phyloP scores from a whole-genome alignment of 495 filamentous ascomycete genomes.

The Hypoxylon intermedium region DNA sequence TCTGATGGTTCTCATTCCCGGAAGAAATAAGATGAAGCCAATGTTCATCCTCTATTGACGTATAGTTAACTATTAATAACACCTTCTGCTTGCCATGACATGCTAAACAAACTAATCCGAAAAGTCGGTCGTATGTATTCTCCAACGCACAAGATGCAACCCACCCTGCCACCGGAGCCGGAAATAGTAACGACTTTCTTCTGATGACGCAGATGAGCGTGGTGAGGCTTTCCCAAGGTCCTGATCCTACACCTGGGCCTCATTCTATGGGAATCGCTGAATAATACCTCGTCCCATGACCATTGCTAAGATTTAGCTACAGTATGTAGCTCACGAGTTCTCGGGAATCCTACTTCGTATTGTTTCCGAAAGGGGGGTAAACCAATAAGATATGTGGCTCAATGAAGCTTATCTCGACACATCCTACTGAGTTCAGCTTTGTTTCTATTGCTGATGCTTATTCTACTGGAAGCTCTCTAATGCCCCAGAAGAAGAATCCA shows the following conservation, averaged over 20 bases:
- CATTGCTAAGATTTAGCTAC: too few relatives aligned
- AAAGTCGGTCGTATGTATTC: slow-evolving; percentile 5
- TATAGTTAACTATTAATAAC: neutral
- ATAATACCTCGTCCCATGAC: neutral
- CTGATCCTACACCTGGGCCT: neutral
- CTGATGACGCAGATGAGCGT: slow-evolving; percentile 23
- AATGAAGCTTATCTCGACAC: too few relatives aligned
- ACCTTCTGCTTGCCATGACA: neutral
- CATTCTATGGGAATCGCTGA: neutral
- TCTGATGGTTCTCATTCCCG: too few relatives aligned
- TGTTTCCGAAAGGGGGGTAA: too few relatives aligned
- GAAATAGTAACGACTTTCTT: slow-evolving; percentile 19
- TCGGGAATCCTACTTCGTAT: too few relatives aligned
- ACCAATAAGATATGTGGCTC: too few relatives aligned
- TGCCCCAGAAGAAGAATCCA: slow-evolving; percentile 87
- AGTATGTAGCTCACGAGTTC: too few relatives aligned
- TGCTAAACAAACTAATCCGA: slow-evolving; percentile 4
- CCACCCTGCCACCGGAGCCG: slow-evolving; percentile 11
- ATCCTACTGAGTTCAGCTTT: slow-evolving; percentile 82
- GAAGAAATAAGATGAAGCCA: too few relatives aligned
- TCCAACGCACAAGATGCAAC: slow-evolving; percentile 23
- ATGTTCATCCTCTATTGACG: too few relatives aligned
- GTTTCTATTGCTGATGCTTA: slow-evolving; percentile 85
- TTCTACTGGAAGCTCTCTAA: slow-evolving; percentile 80
- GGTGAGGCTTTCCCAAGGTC: neutral